Evolutionary conservation across 2,329 filamentous ascomycete genomes (phyloP).

Genomic region (Venturia oleaginea): DNA sequence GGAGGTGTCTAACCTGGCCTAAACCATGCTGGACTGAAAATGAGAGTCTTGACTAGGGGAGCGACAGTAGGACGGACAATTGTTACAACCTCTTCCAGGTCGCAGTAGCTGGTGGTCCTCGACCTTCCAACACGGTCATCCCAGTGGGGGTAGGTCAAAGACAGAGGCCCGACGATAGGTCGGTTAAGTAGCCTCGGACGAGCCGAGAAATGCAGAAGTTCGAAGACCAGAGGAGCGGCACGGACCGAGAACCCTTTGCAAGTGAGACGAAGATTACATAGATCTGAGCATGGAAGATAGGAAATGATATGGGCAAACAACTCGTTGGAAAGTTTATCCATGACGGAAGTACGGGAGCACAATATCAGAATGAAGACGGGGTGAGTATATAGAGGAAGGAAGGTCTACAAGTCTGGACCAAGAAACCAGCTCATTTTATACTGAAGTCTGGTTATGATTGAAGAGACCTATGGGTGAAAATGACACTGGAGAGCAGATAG

Average conservation of each 20-base stretch:
- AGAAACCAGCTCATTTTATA: no score
- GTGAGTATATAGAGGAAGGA: background rate
- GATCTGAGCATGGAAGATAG: background rate
- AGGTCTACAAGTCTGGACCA: background rate
- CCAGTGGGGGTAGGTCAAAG: background rate
- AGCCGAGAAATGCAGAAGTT: background rate
- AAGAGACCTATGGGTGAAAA: no score
- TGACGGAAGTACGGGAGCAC: background rate
- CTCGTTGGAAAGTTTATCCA: background rate
- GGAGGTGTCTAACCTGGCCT: background rate
- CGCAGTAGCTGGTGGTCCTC: background rate
- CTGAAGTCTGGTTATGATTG: no score
- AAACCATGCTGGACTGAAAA: background rate
- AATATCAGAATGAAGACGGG: background rate
- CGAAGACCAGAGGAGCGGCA: background rate
- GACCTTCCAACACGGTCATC: background rate
- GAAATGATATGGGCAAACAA: background rate
- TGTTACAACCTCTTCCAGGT: background rate
- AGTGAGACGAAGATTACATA: background rate
- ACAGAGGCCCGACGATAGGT: background rate
- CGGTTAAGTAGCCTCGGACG: background rate
- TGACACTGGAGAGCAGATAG: no score
- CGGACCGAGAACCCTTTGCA: background rate
- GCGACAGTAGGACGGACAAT: background rate
- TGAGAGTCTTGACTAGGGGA: background rate